phyloP scores from a whole-genome alignment of 805 yeast genomes.

The Schwanniomyces occidentalis region DNA sequence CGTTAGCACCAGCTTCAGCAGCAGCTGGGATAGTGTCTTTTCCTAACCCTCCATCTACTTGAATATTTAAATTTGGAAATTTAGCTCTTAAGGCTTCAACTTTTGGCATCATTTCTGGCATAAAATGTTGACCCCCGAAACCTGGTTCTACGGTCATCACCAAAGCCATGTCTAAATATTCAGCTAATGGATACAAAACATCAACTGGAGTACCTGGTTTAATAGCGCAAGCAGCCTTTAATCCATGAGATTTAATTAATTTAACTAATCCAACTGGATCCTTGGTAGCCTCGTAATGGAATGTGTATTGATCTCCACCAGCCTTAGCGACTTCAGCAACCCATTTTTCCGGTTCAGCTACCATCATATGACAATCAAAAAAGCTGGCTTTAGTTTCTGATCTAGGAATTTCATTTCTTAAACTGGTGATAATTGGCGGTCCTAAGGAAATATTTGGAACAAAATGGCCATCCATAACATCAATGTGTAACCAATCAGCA shows the following conservation, averaged over 20 bases:
- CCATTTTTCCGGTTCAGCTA: conserved; percentile 89
- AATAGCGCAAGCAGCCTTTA: conserved; percentile 91
- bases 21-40: conserved; percentile 81
- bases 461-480: conserved; percentile 98
- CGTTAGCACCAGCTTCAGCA: conserved; percentile 97
- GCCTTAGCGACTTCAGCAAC: conserved; percentile 87
- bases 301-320: conserved; percentile 95
- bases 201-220: conserved; percentile 92
- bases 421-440: conserved; percentile 78
- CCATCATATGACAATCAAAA: conserved; percentile 99
- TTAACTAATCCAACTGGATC: conserved; percentile 74
- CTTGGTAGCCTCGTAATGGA: conserved; percentile 90
- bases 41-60: conserved; percentile 96
- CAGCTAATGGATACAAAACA: conserved; percentile 72
- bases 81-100: conserved; percentile 71
- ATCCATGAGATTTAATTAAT: conserved; percentile 74
- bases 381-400: conserved; percentile 49
- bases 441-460: conserved; percentile 97
- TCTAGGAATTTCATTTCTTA: conserved; percentile 77
- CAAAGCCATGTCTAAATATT: conserved; percentile 86
- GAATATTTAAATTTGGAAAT: conserved; percentile 81
- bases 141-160: conserved; percentile 99
- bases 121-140: conserved; percentile 96
- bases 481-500: conserved; percentile 97
- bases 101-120: conserved; percentile 95